Evolutionary conservation across 768 basidiomycete genomes (phyloP).

Genomic region (Chalciporus pseudorubinellus): DNA sequence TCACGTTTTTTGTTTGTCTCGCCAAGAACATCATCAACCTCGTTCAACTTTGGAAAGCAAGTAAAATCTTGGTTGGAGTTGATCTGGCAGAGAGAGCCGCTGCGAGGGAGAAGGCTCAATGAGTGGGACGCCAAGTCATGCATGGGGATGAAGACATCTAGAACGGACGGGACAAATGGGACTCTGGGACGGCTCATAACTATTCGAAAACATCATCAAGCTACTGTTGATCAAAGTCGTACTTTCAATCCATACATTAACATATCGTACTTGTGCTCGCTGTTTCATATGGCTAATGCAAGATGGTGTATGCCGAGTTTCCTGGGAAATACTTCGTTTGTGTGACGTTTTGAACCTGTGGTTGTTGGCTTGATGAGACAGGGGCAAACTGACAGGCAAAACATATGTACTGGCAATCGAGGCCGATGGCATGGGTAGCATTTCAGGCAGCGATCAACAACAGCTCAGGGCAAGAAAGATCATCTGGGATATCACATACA

Average conservation of each 20-base stretch:
- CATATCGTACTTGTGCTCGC: conserved; percentile 8
- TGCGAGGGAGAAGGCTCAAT: conserved; percentile 42
- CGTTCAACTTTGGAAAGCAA: conserved; percentile 98
- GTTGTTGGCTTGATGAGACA: too few species aligned
- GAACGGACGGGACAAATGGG: conserved; percentile 9
- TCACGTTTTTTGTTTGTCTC: conserved; percentile 66
- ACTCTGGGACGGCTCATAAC: conserved; percentile 10
- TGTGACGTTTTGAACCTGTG: too few species aligned
- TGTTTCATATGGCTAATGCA: conserved; percentile 7
- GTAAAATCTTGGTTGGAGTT: conserved; percentile 90
- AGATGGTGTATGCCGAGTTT: conserved; percentile 13
- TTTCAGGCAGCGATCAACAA: too few species aligned
- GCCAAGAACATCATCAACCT: conserved; percentile 91
- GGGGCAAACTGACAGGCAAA: too few species aligned
- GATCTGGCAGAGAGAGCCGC: conserved; percentile 83
- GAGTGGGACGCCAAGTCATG: neutral
- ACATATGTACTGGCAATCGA: too few species aligned
- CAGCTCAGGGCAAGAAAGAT: neutral
- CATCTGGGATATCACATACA: conserved; percentile 11
- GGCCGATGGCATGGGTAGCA: too few species aligned
- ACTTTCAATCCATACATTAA: conserved; percentile 5
- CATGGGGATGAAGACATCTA: conserved; percentile 14
- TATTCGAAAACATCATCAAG: conserved; percentile 10
- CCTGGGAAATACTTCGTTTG: too few species aligned
- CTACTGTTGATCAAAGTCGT: neutral